These are phyloP conservation scores for Canna indica DNA, from an alignment of 176 grass and related monocot species.

Conservation along the genomic window DNA sequence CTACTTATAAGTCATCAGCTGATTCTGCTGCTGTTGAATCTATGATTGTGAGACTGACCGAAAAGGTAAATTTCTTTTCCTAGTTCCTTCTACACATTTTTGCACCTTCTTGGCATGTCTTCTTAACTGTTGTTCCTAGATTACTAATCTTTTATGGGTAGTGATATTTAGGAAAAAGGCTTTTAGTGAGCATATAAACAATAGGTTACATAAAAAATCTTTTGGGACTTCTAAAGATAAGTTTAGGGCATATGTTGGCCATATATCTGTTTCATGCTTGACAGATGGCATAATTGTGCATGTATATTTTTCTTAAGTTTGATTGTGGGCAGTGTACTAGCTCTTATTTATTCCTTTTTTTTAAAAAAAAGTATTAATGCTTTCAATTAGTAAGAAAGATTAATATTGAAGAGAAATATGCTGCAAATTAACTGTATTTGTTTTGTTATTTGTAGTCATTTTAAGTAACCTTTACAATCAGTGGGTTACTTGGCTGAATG, in stretches of 20 bases:
- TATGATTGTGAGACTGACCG: constrained; percentile 61
- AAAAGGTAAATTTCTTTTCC: constrained; percentile 45
- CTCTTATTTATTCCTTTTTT: neutral
- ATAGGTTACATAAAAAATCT: neutral
- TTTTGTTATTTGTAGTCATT: neutral
- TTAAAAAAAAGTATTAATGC: neutral
- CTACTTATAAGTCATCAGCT: constrained; percentile 86
- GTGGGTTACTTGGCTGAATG: neutral
- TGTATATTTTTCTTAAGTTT: neutral
- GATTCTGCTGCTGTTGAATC: constrained; percentile 62
- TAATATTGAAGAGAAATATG: neutral
- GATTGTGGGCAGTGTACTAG: neutral
- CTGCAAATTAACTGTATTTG: neutral
- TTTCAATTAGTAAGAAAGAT: neutral
- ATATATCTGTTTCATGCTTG: too few relatives aligned
- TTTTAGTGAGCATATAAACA: neutral
- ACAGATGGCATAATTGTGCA: neutral
- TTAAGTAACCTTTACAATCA: neutral
- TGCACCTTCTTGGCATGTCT: neutral
- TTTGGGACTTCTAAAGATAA: neutral
- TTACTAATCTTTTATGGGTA: neutral
- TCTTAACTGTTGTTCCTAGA: neutral
- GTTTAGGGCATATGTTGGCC: too few relatives aligned
- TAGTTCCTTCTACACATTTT: too few relatives aligned
- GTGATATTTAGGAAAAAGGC: neutral